Conservation (phyloP, 306 rosid genomes). For the Amphicarpaea edgeworthii region DNA sequence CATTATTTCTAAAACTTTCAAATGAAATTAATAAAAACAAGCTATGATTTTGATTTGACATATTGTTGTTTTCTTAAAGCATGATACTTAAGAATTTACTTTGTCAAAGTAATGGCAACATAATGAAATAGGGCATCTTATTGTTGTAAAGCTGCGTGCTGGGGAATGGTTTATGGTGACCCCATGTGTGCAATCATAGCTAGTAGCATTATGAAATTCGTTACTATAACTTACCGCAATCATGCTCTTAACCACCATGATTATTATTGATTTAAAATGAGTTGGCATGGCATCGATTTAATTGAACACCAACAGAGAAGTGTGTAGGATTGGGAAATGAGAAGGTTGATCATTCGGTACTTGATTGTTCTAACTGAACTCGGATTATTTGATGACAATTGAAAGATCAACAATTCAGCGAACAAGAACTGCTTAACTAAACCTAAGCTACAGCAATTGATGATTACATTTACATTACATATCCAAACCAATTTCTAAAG, state of each 20-base stretch:
- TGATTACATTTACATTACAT: slow-evolving; percentile 3
- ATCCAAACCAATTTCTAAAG: background rate
- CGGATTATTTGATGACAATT: slow-evolving; percentile 31
- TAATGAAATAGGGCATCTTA: slow-evolving; percentile 6
- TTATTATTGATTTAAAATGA: slow-evolving; percentile 40
- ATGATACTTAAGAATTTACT: background rate
- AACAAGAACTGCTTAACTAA: background rate
- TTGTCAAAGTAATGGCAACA: background rate
- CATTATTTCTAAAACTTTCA: background rate
- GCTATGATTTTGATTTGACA: background rate
- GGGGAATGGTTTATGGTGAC: background rate
- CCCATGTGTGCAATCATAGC: slow-evolving; percentile 23
- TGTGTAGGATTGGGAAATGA: slow-evolving; percentile 45
- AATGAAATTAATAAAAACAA: background rate
- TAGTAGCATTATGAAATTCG: slow-evolving; percentile 22
- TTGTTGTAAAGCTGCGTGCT: background rate
- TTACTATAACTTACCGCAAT: slow-evolving; percentile 39
- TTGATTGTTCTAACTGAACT: slow-evolving; percentile 16
- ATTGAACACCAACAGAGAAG: slow-evolving; percentile 26
- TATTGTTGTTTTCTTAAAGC: background rate
- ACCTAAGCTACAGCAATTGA: slow-evolving; percentile 4
- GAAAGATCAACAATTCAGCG: slow-evolving; percentile 27
- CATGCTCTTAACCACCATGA: slow-evolving; percentile 55
- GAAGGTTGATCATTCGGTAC: slow-evolving; percentile 30
- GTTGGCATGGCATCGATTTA: slow-evolving; percentile 46